Conservation (phyloP, 1,139 yeast genomes). For the Lodderomyces metapsilosis region DNA sequence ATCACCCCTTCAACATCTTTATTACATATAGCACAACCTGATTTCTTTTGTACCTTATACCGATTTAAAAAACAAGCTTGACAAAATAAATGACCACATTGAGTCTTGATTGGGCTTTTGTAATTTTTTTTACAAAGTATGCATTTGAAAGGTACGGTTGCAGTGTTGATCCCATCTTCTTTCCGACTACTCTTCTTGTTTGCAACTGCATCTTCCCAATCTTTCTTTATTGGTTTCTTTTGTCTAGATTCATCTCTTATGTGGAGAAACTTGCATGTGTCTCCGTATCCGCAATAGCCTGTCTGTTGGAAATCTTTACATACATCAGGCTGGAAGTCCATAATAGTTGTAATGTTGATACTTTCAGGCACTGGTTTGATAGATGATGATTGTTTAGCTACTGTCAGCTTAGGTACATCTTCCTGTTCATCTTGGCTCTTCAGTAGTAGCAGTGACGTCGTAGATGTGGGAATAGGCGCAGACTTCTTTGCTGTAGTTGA, state of each 20-base stretch:
- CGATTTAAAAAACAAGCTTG: constrained; percentile 58
- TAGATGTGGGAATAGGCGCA: constrained; percentile 1
- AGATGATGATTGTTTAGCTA: background rate
- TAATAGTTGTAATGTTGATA: constrained; percentile 67
- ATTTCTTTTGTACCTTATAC: constrained; percentile 39
- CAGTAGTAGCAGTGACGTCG: constrained; percentile 12
- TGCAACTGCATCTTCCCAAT: constrained; percentile 57
- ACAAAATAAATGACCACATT: constrained; percentile 69
- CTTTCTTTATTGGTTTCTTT: constrained; percentile 66
- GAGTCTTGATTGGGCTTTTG: constrained; percentile 57
- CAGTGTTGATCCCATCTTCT: constrained; percentile 23
- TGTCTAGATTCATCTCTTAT: constrained; percentile 82
- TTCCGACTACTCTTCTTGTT: constrained; percentile 7
- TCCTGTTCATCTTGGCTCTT: background rate
- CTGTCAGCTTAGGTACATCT: background rate
- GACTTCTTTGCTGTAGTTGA: background rate
- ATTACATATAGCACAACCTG: constrained; percentile 56
- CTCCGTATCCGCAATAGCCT: constrained; percentile 97
- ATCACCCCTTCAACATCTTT: constrained; percentile 55
- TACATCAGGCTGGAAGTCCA: constrained; percentile 91
- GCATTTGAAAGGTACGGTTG: constrained; percentile 56
- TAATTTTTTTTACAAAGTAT: constrained; percentile 61
- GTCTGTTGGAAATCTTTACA: constrained; percentile 91
- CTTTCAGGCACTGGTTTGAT: constrained; percentile 44
- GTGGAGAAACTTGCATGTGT: constrained; percentile 94